Evolutionary conservation across 2,329 filamentous ascomycete species (phyloP).

Genomic region (Colletotrichum sp.): DNA sequence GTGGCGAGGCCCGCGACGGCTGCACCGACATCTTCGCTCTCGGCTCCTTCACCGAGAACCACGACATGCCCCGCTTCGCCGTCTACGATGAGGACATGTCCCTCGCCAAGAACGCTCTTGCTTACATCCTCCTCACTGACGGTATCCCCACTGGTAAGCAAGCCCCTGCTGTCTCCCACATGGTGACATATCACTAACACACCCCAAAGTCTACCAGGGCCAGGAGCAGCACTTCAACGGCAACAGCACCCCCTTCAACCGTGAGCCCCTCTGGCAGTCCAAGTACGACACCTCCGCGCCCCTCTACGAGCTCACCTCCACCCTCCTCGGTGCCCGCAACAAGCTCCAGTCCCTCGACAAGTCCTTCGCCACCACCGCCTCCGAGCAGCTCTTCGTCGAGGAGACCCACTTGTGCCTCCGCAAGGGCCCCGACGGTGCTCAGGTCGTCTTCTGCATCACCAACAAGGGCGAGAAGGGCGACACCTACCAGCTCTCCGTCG

Average conservation of each 20-base stretch:
- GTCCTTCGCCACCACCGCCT: slow-evolving; percentile 6
- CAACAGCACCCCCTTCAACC: slow-evolving; percentile 52
- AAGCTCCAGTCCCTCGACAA: slow-evolving; percentile 7
- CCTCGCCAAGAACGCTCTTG: slow-evolving; percentile 64
- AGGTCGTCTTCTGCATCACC: slow-evolving; percentile 21
- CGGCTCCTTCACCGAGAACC: slow-evolving; percentile 60
- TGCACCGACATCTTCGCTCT: slow-evolving; percentile 32
- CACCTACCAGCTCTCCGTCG: slow-evolving; percentile 10
- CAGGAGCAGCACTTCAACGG: slow-evolving; percentile 66
- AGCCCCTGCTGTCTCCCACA: too few relatives aligned
- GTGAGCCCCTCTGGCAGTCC: slow-evolving; percentile 66
- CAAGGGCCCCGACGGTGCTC: slow-evolving; percentile 15
- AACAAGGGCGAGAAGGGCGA: slow-evolving; percentile 19
- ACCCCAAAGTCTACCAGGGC: slow-evolving; percentile 61
- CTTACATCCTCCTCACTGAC: slow-evolving; percentile 63
- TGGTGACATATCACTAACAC: neutral
- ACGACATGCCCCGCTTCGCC: slow-evolving; percentile 57
- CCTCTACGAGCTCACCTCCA: slow-evolving; percentile 43
- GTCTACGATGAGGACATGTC: slow-evolving; percentile 56
- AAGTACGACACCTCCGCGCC: slow-evolving; percentile 50
- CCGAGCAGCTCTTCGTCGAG: slow-evolving; percentile 20
- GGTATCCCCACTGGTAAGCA: slow-evolving; percentile 59
- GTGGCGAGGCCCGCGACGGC: slow-evolving; percentile 9
- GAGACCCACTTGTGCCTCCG: slow-evolving; percentile 16
- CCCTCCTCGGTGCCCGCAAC: slow-evolving; percentile 12